Base-by-base conservation (phyloP, 495 filamentous ascomycete species). In the Neurospora sp. region DNA sequence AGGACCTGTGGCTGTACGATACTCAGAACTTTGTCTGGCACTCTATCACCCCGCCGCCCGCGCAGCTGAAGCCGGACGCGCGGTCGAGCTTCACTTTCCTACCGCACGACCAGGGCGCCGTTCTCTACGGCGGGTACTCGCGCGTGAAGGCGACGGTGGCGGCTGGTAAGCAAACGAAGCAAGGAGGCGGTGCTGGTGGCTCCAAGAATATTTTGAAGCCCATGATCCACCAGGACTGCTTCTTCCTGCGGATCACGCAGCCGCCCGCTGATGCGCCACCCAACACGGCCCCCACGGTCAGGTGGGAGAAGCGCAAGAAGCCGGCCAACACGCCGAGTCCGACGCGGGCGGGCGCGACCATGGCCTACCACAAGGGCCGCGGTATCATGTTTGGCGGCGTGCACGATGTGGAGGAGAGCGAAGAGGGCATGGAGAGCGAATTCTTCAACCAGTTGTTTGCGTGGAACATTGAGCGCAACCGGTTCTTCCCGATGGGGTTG, bases 311-410 rank as follows among this genome's bases (percentile, higher is more conserved):
- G 45, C 85, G 96, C 70, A 99, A 98, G 86, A 92, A 91, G 83
- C 94, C 96, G 27, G 93, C 91, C 6, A 99, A 98, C 77, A 79
- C 91, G 17, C 96, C 96, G 0, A 93, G 89, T 74, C 96, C 96
- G 6, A 73, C 92, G 3, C 88, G 95, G 35, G 94, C 93, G 3
- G 96, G 96, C 68, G 88, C 92, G 17, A 97, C 94, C 2, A 97
- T 97, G 93, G 88, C 92, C 0, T 91, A 90, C 78, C 96, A 98
- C 79, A 94, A 94, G 80, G 94, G 96, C 1, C 89, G 96, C 73
- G 96, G 96, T 3, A 93, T 99, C 73, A 82, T 91, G 80, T 99
- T 99, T 76, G 96, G 96, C 45, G 96, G 96, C 71, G 96, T 99
- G 7, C 92, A 97, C 73, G 96, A 98, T 76, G 91, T 97, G 1